Percentiles rank a stretch among this genome's conserved stretches.
Evolutionary conservation across 2,329 filamentous ascomycete genomes (phyloP).

Genomic region (Cladosporium phlei): DNA sequence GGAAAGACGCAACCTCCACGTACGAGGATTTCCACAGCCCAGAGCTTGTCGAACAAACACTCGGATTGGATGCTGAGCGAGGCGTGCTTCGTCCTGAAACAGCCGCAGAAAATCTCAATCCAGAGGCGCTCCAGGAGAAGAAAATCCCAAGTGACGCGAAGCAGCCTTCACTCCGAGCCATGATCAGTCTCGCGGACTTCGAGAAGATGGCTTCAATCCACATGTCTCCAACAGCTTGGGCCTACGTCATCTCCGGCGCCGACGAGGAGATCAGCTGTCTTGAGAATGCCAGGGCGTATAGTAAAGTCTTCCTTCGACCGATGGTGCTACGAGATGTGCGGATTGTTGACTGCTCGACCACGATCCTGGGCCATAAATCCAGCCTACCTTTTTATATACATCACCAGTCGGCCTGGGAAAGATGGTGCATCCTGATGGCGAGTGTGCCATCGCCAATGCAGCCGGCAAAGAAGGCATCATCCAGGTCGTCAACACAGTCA

Average conservation of each 20-base stretch:
- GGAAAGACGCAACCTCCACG: conserved; percentile 49
- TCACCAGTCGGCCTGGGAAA: conserved; percentile 31
- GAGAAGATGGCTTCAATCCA: conserved; percentile 30
- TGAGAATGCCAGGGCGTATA: conserved; percentile 37
- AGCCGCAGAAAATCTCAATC: conserved; percentile 6
- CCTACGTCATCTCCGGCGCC: conserved; percentile 44
- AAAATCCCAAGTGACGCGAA: neutral
- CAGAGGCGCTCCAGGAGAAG: neutral
- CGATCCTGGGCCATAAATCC: conserved; percentile 27
- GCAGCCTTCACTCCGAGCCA: neutral
- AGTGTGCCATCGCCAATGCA: conserved; percentile 28
- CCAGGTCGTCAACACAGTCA: conserved; percentile 28
- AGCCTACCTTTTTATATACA: conserved; percentile 33
- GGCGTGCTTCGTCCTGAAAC: conserved; percentile 17
- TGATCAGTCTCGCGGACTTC: neutral
- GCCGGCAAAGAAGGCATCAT: conserved; percentile 24
- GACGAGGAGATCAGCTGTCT: conserved; percentile 43
- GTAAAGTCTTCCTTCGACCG: conserved; percentile 41
- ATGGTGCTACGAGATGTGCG: conserved; percentile 39
- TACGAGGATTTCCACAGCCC: conserved; percentile 50
- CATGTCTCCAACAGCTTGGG: conserved; percentile 36
- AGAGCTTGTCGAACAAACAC: conserved; percentile 36
- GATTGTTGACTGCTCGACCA: conserved; percentile 29
- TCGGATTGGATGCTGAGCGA: conserved; percentile 38
- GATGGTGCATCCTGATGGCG: conserved; percentile 31